Evolutionary conservation across 1,139 yeast genomes (phyloP).

Genomic region (Geotrichum aggregatum): DNA sequence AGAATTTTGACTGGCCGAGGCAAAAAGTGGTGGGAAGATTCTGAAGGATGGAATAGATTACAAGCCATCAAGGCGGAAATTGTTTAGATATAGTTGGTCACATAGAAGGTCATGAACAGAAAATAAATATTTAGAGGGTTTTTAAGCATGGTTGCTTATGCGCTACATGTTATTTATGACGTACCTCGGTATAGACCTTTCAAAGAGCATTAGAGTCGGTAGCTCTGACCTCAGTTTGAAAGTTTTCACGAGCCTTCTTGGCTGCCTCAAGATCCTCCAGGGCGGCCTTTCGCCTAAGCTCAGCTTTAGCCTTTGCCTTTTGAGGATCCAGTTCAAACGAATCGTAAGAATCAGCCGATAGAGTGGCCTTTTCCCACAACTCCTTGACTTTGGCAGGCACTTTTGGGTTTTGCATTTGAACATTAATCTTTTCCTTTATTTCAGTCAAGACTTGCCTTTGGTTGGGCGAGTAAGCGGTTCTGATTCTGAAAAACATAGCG

Average conservation of each 20-base stretch:
- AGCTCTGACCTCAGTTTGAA: constrained; percentile 11
- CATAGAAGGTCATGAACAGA: neutral
- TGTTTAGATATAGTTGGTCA: neutral
- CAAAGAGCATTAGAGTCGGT: neutral
- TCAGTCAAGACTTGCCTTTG: constrained; percentile 62
- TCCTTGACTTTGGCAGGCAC: constrained; percentile 56
- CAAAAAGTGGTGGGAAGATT: constrained; percentile 70
- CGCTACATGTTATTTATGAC: neutral
- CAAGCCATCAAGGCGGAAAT: constrained; percentile 50
- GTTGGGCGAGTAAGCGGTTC: constrained; percentile 67
- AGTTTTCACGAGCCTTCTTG: constrained; percentile 18
- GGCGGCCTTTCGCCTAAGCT: constrained; percentile 10
- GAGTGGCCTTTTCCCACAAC: constrained; percentile 56
- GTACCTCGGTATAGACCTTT: too few relatives aligned
- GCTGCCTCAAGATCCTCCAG: constrained; percentile 14
- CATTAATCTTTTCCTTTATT: constrained; percentile 62
- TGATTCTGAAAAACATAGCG: constrained; percentile 61
- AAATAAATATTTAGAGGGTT: constrained; percentile 1
- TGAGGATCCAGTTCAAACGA: constrained; percentile 26
- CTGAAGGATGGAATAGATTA: constrained; percentile 70
- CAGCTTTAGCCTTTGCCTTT: constrained; percentile 18
- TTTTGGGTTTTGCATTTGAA: constrained; percentile 49
- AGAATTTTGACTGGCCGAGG: constrained; percentile 79
- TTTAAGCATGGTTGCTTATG: too few relatives aligned
- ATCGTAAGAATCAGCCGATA: constrained; percentile 28